Conservation (phyloP, 2,329 filamentous ascomycete genomes). For the Teratosphaeria pseudoeucalypti region DNA sequence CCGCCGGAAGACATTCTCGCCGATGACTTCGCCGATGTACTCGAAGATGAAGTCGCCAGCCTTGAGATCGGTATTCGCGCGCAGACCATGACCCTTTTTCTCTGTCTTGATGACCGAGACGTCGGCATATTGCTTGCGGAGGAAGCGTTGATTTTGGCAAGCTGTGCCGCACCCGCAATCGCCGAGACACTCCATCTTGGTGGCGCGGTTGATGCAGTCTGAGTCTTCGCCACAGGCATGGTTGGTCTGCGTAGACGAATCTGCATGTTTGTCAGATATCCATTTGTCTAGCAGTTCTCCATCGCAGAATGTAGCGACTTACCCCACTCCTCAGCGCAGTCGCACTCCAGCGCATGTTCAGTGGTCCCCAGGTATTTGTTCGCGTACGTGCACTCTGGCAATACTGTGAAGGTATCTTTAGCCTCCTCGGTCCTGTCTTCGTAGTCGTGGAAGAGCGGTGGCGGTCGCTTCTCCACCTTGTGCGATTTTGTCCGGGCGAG, state of each 20-base stretch:
- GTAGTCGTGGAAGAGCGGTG: slow-evolving; percentile 60
- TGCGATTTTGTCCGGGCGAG: slow-evolving; percentile 63
- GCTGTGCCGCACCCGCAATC: slow-evolving; percentile 78
- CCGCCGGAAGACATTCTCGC: slow-evolving; percentile 76
- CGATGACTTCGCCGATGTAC: slow-evolving; percentile 97
- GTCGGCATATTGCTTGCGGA: slow-evolving; percentile 76
- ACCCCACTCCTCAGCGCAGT: slow-evolving; percentile 93
- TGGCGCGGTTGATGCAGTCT: slow-evolving; percentile 96
- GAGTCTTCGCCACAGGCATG: slow-evolving; percentile 89
- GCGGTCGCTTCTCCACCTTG: slow-evolving; percentile 53
- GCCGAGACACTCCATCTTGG: slow-evolving; percentile 89
- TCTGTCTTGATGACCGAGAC: slow-evolving; percentile 96
- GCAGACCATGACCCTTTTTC: slow-evolving; percentile 91
- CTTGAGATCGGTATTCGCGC: slow-evolving; percentile 65
- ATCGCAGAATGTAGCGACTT: slow-evolving; percentile 34
- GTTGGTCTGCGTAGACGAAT: slow-evolving; percentile 48
- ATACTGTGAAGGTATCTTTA: slow-evolving; percentile 64
- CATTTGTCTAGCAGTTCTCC: slow-evolving; percentile 2
- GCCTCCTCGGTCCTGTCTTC: slow-evolving; percentile 72
- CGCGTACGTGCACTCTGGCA: slow-evolving; percentile 79
- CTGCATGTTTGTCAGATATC: slow-evolving; percentile 26
- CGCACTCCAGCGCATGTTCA: slow-evolving; percentile 88
- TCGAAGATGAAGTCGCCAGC: slow-evolving; percentile 92
- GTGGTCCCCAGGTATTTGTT: slow-evolving; percentile 85
- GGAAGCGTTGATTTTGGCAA: slow-evolving; percentile 93